These are phyloP conservation scores for Themeda triandra DNA, from an alignment of 176 grass and related monocot species.

Conservation along the genomic window DNA sequence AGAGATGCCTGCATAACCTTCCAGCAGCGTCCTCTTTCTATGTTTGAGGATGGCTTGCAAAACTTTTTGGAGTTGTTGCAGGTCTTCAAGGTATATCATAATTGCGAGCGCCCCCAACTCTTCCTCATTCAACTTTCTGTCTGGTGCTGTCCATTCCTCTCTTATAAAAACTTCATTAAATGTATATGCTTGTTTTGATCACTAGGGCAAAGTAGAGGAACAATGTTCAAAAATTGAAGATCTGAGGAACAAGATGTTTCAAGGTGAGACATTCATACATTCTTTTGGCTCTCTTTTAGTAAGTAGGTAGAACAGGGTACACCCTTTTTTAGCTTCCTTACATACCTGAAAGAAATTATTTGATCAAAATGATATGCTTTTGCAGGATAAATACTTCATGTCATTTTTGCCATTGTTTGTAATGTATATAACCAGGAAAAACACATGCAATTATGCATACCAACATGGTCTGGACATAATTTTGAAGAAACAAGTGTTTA, in stretches of 20 bases:
- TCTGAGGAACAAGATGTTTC: slow-evolving; percentile 81
- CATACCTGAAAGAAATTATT: not conserved
- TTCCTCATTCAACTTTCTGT: not conserved
- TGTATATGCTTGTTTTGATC: slow-evolving; percentile 32
- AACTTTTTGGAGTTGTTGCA: slow-evolving; percentile 54
- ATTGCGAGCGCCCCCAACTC: not conserved
- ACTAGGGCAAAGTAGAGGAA: slow-evolving; percentile 66
- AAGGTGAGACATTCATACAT: slow-evolving; percentile 45
- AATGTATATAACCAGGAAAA: not conserved
- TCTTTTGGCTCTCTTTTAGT: not conserved
- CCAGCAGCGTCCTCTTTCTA: slow-evolving; percentile 62
- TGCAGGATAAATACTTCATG: slow-evolving; percentile 1
- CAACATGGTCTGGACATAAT: not conserved
- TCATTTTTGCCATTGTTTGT: slow-evolving; percentile 1
- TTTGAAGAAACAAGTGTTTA: not conserved
- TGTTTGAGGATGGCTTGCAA: slow-evolving; percentile 61
- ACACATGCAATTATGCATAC: not conserved
- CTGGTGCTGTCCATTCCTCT: not conserved
- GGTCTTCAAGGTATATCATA: slow-evolving; percentile 65
- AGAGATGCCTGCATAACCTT: slow-evolving; percentile 73
- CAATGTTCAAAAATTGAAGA: slow-evolving; percentile 72
- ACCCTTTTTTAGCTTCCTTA: not conserved
- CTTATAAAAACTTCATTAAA: slow-evolving; percentile 24
- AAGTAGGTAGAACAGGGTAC: not conserved
- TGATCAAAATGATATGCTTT: slow-evolving; percentile 3